Conservation (phyloP, 768 basidiomycete species). For the Lactarius evosmus region DNA sequence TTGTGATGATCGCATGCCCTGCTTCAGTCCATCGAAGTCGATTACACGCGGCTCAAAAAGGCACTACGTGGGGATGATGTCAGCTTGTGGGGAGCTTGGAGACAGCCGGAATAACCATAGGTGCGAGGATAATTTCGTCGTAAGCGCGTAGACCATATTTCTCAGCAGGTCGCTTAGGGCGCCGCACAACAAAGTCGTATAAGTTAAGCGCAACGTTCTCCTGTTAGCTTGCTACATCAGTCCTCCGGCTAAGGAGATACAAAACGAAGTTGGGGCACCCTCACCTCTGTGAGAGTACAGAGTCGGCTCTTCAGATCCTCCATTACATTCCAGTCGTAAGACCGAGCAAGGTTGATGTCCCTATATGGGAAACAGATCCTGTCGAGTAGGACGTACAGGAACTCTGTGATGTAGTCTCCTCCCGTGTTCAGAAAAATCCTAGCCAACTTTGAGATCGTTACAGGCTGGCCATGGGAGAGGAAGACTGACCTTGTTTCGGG, state of each 20-base stretch:
- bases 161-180: slow-evolving; percentile 69
- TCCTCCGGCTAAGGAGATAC: background rate
- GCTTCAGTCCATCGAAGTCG: slow-evolving; percentile 77
- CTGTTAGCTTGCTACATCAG: slow-evolving; percentile 40
- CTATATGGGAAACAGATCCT: slow-evolving; percentile 86
- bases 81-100: background rate
- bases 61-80: slow-evolving; percentile 47
- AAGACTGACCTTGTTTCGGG: slow-evolving; percentile 73
- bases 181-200: slow-evolving; percentile 85
- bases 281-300: slow-evolving; percentile 85
- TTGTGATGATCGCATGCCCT: slow-evolving; percentile 47
- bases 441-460: background rate
- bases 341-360: slow-evolving; percentile 69
- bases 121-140: slow-evolving; percentile 92
- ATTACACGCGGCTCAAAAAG: slow-evolving; percentile 92
- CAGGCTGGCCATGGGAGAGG: background rate
- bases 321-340: slow-evolving; percentile 88
- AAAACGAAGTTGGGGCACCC: slow-evolving; percentile 28
- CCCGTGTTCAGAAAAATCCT: slow-evolving; percentile 85
- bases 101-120: slow-evolving; percentile 61
- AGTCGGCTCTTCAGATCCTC: slow-evolving; percentile 85
- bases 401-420: slow-evolving; percentile 93
- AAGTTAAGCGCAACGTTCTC: slow-evolving; percentile 85
- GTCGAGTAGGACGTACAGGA: slow-evolving; percentile 73
- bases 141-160: slow-evolving; percentile 91